Base-by-base conservation (phyloP, 306 rosid species). In the Vigna nakashimae region DNA sequence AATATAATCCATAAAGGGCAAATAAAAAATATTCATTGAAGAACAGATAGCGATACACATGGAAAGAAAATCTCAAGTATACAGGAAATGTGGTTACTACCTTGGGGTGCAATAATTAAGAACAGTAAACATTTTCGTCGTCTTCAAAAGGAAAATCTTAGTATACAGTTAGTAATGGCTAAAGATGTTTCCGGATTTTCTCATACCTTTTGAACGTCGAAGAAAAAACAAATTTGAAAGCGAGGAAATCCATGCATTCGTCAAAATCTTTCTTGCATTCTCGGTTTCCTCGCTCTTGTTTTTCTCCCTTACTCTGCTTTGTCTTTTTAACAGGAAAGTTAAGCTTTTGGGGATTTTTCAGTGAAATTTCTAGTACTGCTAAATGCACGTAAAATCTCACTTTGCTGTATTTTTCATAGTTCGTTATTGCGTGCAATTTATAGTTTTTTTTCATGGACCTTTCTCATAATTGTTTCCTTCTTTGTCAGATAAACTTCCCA, bases 181-280 rank as follows among this genome's bases (percentile, higher is more conserved):
- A 78, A 52, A 40, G 43, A 45, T 48, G 59, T 84, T 70, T 72
- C 84, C 75, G 75, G 82, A 83, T 83, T 85, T 87, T 89, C 88
- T 87, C 80, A 70, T 30, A 83, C 71, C 76, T 73, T 55, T 56
- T 62, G 77, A 80, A 72, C 83, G 85, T 79, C 81, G 16, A 12
- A 78, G 76, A 66, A 76, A 42, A 77, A 65, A 56, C 48, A 79
- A 60, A 63, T 77, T 68, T 71, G 72, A 79, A 79, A 78, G 76
- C 57, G 28, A 24, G 63, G 88, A 90, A 90, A 81, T 82, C 86
- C 85, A 90, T 85, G 86, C 66, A 74, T 85, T 84, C 85, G 79
- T 87, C 85, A 77, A 53, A 85, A 71, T 85, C 87, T 87, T 87
- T 86, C 84, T 86, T 57, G 36, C 73, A 8, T 17, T 79, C 59